phyloP scores from a whole-genome alignment of 305 asterid genomes.

The Striga hermonthica region DNA sequence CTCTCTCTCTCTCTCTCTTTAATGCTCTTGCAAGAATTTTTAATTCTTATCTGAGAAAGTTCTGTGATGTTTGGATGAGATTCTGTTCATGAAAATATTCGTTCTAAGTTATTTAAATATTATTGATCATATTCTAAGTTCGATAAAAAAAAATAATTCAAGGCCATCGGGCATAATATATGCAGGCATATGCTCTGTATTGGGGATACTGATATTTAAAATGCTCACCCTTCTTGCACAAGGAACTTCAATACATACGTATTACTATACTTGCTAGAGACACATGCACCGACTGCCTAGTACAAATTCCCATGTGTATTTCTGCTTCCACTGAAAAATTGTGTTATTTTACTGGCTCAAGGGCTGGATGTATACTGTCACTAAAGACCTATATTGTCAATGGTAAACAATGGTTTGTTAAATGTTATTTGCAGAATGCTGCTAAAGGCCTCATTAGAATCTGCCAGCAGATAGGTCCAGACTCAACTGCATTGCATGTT shows the following conservation, averaged over 20 bases:
- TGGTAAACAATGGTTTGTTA: slow-evolving; percentile 17
- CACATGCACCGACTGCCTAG: slow-evolving; percentile 1
- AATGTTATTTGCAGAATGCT: slow-evolving; percentile 55
- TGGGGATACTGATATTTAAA: background rate
- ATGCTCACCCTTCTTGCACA: slow-evolving; percentile 1
- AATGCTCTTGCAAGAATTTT: slow-evolving; percentile 4
- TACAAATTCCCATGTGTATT: slow-evolving; percentile 6
- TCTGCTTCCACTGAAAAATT: slow-evolving; percentile 13
- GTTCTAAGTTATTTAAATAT: slow-evolving; percentile 24
- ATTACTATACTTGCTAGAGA: slow-evolving; percentile 1
- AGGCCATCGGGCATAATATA: background rate
- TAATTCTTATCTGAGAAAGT: slow-evolving; percentile 8
- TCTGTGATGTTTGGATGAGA: slow-evolving; percentile 19
- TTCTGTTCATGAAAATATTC: slow-evolving; percentile 15
- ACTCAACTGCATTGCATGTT: slow-evolving; percentile 67
- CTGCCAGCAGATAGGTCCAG: slow-evolving; percentile 91
- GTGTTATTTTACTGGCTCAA: slow-evolving; percentile 9
- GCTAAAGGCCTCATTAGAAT: slow-evolving; percentile 74
- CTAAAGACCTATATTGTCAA: slow-evolving; percentile 12
- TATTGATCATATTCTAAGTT: slow-evolving; percentile 8
- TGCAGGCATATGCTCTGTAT: background rate
- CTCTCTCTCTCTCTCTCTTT: background rate
- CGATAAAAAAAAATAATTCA: background rate
- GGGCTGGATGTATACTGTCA: slow-evolving; percentile 3
- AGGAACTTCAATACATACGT: background rate